These are phyloP conservation scores for Pholiota adiposa DNA, from an alignment of 1,284 basidiomycete genomes.

Conservation along the genomic window DNA sequence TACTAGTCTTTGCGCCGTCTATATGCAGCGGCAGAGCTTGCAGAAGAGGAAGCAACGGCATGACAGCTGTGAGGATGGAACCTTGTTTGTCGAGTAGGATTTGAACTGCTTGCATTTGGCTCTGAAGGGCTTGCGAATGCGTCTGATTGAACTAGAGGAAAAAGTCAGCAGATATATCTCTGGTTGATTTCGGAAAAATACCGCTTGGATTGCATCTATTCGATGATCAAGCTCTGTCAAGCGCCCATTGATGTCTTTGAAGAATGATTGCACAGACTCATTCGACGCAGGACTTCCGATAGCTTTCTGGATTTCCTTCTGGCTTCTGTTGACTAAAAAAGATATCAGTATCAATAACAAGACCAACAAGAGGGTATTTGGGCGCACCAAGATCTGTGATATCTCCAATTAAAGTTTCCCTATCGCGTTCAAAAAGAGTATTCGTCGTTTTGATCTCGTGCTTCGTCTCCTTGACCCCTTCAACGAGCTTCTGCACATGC, in stretches of 20 bases:
- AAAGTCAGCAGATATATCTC: background rate
- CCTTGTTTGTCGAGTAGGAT: conserved; percentile 60
- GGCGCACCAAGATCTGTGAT: conserved; percentile 48
- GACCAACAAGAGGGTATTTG: background rate
- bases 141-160: conserved; percentile 47
- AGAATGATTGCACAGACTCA: conserved; percentile 42
- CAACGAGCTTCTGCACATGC: conserved; percentile 49
- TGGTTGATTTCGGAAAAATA: conserved; percentile 24
- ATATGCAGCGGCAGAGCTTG: conserved; percentile 62
- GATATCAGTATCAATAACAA: conserved; percentile 26
- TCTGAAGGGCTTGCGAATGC: conserved; percentile 49
- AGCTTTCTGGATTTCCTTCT: conserved; percentile 59
- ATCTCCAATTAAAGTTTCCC: conserved; percentile 46
- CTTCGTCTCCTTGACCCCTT: conserved; percentile 44
- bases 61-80: conserved; percentile 51
- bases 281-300: conserved; percentile 61
- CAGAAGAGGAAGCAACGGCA: conserved; percentile 60
- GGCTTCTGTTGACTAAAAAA: conserved; percentile 57
- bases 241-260: conserved; percentile 40
- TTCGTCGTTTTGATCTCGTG: conserved; percentile 47
- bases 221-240: conserved; percentile 57
- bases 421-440: conserved; percentile 47
- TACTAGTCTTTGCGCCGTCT: conserved; percentile 47
- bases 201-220: conserved; percentile 59
- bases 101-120: conserved; percentile 57